These are phyloP conservation scores for Tolypocladium inflatum DNA, from an alignment of 2,329 filamentous ascomycete genomes.

Conservation along the genomic window DNA sequence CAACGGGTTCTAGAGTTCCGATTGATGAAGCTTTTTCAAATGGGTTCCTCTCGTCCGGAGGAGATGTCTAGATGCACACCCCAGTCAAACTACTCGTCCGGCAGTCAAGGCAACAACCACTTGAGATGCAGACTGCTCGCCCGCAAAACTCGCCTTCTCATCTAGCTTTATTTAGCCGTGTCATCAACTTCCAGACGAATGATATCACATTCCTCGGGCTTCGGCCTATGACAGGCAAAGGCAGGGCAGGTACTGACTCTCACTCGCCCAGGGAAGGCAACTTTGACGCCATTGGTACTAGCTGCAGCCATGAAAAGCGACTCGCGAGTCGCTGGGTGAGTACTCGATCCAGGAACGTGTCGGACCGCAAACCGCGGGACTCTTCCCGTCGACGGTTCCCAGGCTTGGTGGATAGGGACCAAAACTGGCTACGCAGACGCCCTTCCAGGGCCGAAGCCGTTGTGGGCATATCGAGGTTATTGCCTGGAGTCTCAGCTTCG, in stretches of 20 bases:
- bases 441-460: neutral
- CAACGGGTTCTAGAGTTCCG: neutral
- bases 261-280: neutral
- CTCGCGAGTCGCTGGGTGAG: neutral
- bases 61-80: too few species aligned
- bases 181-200: neutral
- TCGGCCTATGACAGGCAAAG: neutral
- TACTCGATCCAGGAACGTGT: neutral
- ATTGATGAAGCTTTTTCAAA: neutral
- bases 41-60: neutral
- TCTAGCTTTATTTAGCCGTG: neutral
- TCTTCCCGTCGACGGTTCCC: neutral
- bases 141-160: neutral
- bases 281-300: neutral
- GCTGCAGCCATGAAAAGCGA: neutral
- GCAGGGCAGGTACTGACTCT: neutral
- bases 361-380: neutral
- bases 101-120: neutral
- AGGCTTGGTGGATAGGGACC: neutral
- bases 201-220: neutral
- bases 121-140: neutral
- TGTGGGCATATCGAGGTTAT: neutral
- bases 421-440: too few species aligned
- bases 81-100: neutral
- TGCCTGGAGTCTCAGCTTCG: neutral